Conservation (phyloP, 768 basidiomycete species). For the Pulveroboletus sp. region DNA sequence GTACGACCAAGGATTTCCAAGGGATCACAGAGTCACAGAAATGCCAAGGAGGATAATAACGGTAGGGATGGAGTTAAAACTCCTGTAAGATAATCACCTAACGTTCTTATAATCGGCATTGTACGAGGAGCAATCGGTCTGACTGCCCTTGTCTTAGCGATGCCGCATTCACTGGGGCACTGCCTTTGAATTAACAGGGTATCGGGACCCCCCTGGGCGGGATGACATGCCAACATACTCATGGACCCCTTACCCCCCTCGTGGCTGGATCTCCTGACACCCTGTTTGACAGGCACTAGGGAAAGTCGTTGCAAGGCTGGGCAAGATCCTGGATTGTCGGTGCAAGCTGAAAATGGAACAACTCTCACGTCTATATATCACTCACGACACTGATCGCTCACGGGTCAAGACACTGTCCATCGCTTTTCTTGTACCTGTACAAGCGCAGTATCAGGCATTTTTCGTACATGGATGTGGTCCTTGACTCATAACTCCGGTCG, state of each 20-base stretch:
- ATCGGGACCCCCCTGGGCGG: conserved; percentile 26
- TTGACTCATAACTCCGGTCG: conserved; percentile 12
- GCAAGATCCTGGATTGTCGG: conserved; percentile 32
- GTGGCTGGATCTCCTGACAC: conserved; percentile 28
- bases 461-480: conserved; percentile 6
- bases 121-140: conserved; percentile 23
- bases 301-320: conserved; percentile 18
- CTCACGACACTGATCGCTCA: conserved; percentile 31
- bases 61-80: conserved; percentile 35
- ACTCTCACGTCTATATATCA: conserved; percentile 35
- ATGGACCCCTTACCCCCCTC: conserved; percentile 21
- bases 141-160: conserved; percentile 31
- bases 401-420: conserved; percentile 5
- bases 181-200: conserved; percentile 29
- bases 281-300: conserved; percentile 29
- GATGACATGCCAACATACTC: conserved; percentile 34
- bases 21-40: conserved; percentile 10
- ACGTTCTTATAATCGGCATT: conserved; percentile 34
- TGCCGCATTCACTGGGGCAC: conserved; percentile 33
- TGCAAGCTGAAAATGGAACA: conserved; percentile 19
- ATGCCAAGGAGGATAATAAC: conserved; percentile 22
- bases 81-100: conserved; percentile 32
- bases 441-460: conserved; percentile 9
- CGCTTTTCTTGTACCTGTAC: conserved; percentile 24
- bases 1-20: conserved; percentile 12